A percentile compares a stretch with the other conserved stretches of the same genome.
phyloP scores from a whole-genome alignment of 1,139 yeast species.

The Petasospora fabianii region DNA sequence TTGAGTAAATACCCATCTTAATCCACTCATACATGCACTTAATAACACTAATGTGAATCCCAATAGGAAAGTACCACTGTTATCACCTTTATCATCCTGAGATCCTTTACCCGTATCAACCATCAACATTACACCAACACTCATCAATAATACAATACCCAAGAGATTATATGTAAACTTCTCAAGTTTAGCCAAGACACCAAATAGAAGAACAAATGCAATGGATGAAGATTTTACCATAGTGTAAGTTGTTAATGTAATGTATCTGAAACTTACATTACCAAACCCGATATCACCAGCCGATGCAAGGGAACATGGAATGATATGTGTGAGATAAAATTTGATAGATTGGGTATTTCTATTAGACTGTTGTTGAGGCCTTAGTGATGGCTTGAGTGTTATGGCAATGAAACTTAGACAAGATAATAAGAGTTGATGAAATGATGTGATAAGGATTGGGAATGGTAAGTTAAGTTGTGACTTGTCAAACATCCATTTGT shows the following conservation, averaged over 20 bases:
- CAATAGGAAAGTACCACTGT: constrained; percentile 31
- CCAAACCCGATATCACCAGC: constrained; percentile 95
- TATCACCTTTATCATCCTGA: constrained; percentile 17
- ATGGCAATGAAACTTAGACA: constrained; percentile 43
- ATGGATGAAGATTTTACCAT: constrained; percentile 85
- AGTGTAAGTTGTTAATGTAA: constrained; percentile 84
- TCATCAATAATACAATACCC: constrained; percentile 72
- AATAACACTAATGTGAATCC: constrained; percentile 73
- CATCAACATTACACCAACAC: constrained; percentile 83
- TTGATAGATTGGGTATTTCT: constrained; percentile 14
- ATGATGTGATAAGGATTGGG: constrained; percentile 79
- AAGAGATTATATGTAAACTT: constrained; percentile 61
- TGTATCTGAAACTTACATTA: constrained; percentile 73
- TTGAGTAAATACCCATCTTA: constrained; percentile 95
- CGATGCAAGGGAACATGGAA: constrained; percentile 85
- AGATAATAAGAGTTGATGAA: constrained; percentile 77
- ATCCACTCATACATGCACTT: constrained; percentile 81
- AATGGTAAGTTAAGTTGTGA: constrained; percentile 68
- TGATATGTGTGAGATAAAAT: constrained; percentile 49
- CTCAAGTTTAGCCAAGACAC: constrained; percentile 76
- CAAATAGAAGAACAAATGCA: constrained; percentile 83
- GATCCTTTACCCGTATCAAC: constrained; percentile 42
- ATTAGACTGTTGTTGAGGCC: constrained; percentile 25
- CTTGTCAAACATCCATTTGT: constrained; percentile 94
- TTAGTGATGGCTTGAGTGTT: constrained; percentile 42